These are phyloP conservation scores for Neobulgaria alba DNA, from an alignment of 2,329 filamentous ascomycete genomes.

Conservation along the genomic window DNA sequence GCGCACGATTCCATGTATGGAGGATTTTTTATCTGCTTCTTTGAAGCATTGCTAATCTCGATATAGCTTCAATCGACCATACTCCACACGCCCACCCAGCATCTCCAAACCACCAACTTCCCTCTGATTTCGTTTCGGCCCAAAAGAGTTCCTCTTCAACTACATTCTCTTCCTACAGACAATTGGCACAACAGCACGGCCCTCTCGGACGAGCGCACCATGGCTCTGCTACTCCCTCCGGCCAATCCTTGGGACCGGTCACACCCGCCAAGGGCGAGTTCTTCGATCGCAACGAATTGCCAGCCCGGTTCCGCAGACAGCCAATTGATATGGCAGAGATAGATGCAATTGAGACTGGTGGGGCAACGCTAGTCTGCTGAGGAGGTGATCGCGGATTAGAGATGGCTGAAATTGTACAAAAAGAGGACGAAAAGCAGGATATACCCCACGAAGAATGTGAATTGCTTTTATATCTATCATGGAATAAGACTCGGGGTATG, in stretches of 20 bases:
- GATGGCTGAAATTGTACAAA: not conserved
- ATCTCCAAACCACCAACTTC: conserved; percentile 43
- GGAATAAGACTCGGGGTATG: not conserved
- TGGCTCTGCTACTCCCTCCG: conserved; percentile 31
- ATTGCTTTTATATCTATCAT: not conserved
- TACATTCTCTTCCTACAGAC: conserved; percentile 49
- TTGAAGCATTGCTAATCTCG: conserved; percentile 10
- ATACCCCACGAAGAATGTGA: conserved; percentile 2
- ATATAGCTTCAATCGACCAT: conserved; percentile 46
- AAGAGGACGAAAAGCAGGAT: not conserved
- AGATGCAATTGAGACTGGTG: conserved; percentile 89
- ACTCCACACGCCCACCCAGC: conserved; percentile 49
- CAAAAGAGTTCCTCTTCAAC: conserved; percentile 16
- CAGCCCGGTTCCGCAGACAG: conserved; percentile 68
- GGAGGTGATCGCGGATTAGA: not conserved
- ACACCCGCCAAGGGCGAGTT: conserved; percentile 62
- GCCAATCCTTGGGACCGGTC: conserved; percentile 64
- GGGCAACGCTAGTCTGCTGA: conserved; percentile 54
- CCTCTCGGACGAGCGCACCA: conserved; percentile 35
- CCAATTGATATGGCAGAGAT: conserved; percentile 77
- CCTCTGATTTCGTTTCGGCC: conserved; percentile 44
- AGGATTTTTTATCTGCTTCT: not conserved
- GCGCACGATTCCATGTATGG: conserved; percentile 32
- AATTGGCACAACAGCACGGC: conserved; percentile 51
- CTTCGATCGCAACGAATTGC: conserved; percentile 87